Evolutionary conservation across 768 basidiomycete species (phyloP), one percentile per base, ranked within the genome.

Genomic region (Trametes punicea): DNA sequence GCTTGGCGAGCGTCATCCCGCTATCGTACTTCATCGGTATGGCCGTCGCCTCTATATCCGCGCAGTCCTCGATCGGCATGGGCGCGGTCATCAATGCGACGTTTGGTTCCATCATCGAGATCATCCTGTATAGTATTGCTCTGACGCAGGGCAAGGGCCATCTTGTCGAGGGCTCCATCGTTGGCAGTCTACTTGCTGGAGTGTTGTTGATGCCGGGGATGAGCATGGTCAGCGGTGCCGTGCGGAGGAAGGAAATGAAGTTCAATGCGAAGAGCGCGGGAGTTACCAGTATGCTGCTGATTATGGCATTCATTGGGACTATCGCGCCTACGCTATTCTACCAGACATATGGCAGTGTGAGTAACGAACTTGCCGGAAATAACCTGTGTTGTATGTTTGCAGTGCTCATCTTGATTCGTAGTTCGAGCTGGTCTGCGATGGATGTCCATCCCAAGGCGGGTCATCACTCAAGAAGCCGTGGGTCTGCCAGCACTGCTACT

Each of bases 211-310:
- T 99, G 97, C 97, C 97, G 3, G 97, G 97, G 0, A 80, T 85
- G 66, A 93, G 91, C 71, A 99, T 99, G 97, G 87, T 88, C 65
- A 88, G 88, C 33, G 90, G 89, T 7, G 97, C 97, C 0, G 61
- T 97, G 56, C 79, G 83, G 66, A 77, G 88, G 67, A 99, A 99
- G 74, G 97, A 99, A 71, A 93, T 95, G 69, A 91, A 85, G 63
- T 99, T 99, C 77, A 99, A 99, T 66, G 97, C 97, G n/a, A 98
- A 93, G 76, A 93, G 90, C 65, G 97, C 97, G 6, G 92, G 97
- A 33, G 97, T 99, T 15, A 99, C 97, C 0, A 97, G 94, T 69
- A 97, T 97, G 77, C 96, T 99, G 92, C 72, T 99, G 69, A 98
- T 99, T 73, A 98, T 98, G 96, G 97, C 97, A 11, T 92, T 99